These are phyloP conservation scores for Phytophthora nicotianae DNA, from an alignment of 352 stramenopile genomes.

Conservation along the genomic window DNA sequence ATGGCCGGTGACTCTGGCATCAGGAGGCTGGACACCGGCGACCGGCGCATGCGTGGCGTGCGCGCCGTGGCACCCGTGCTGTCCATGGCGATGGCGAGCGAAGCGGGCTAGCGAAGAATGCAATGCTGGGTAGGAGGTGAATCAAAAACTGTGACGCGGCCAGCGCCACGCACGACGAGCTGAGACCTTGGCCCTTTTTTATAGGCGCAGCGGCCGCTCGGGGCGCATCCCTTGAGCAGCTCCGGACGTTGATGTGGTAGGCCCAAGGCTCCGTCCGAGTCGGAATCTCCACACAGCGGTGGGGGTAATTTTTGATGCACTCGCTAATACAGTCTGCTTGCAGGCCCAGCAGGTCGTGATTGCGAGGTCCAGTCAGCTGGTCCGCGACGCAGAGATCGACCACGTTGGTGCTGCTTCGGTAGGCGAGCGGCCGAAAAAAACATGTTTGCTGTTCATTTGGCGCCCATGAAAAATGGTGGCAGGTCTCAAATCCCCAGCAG, in stretches of 20 bases:
- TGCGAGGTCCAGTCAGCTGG: constrained; percentile 24
- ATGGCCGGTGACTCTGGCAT: constrained; percentile 34
- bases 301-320: constrained; percentile 5
- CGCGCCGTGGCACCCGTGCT: constrained; percentile 78
- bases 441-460: constrained; percentile 7
- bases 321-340: too few species aligned
- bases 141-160: constrained; percentile 29
- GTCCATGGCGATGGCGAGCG: constrained; percentile 53
- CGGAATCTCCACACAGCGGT: not conserved
- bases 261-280: not conserved
- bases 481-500: constrained; percentile 16
- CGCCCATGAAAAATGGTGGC: constrained; percentile 13
- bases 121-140: constrained; percentile 14
- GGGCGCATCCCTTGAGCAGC: constrained; percentile 3
- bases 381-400: constrained; percentile 17
- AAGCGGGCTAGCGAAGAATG: not conserved
- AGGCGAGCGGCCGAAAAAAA: constrained; percentile 6
- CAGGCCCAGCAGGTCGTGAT: constrained; percentile 3
- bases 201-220: not conserved
- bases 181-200: constrained; percentile 14
- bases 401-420: too few species aligned
- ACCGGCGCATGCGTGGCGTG: constrained; percentile 57
- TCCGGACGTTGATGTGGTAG: not conserved
- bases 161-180: constrained; percentile 21
- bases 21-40: constrained; percentile 10